A percentile compares a stretch with the other conserved stretches of the same genome.
Evolutionary conservation across 129 eudicot species (phyloP).

Genomic region (Smallanthus sonchifolius): DNA sequence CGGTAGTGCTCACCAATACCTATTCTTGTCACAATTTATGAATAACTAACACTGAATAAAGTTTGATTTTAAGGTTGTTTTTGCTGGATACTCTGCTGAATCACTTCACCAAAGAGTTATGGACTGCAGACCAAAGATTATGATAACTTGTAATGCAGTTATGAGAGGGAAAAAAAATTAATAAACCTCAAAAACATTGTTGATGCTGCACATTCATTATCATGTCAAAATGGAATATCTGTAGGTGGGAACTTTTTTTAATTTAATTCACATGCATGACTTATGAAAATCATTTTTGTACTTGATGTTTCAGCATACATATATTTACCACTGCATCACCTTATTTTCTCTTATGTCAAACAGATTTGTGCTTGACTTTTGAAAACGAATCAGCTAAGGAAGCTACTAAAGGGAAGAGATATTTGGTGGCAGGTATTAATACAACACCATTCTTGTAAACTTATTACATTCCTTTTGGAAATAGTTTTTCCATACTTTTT

Average conservation of each 20-base stretch:
- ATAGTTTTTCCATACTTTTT: too few species aligned
- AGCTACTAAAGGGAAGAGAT: conserved; percentile 75
- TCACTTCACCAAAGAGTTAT: conserved; percentile 82
- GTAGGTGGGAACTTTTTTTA: conserved; percentile 68
- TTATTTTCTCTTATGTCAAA: conserved; percentile 19
- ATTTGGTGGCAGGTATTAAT: conserved; percentile 91
- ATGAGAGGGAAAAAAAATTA: conserved; percentile 72
- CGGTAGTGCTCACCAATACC: conserved; percentile 52
- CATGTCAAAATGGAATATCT: conserved; percentile 53
- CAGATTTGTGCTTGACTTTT: conserved; percentile 80
- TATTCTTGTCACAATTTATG: not conserved
- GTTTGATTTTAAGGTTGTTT: conserved; percentile 67
- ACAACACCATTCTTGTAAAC: too few species aligned
- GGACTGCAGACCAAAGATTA: conserved; percentile 93
- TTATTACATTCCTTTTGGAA: too few species aligned
- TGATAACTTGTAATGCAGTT: conserved; percentile 93
- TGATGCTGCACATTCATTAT: conserved; percentile 70
- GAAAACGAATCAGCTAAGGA: conserved; percentile 82
- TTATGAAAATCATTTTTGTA: conserved; percentile 2
- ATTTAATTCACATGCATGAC: not conserved
- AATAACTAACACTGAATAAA: not conserved
- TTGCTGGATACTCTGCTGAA: conserved; percentile 97
- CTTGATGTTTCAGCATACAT: conserved; percentile 7
- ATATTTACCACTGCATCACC: conserved; percentile 5
- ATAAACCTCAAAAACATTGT: conserved; percentile 83